These are phyloP conservation scores for Acacia acuminata DNA, from an alignment of 306 rosid species.

Conservation along the genomic window DNA sequence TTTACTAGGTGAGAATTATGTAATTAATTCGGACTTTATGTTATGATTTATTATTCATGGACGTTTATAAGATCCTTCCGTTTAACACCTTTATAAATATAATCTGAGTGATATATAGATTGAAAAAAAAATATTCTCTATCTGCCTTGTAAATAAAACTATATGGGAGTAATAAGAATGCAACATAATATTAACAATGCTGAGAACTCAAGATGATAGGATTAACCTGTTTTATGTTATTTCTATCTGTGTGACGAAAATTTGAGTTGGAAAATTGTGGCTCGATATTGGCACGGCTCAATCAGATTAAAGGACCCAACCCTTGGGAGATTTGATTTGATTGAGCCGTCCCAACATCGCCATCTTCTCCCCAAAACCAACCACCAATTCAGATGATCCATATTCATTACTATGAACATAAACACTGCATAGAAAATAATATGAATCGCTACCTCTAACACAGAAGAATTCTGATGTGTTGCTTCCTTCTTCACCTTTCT, in stretches of 20 bases:
- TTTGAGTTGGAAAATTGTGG: neutral
- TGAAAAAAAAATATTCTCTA: too few species aligned
- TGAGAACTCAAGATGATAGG: too few species aligned
- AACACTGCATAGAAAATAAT: neutral
- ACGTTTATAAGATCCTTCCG: too few species aligned
- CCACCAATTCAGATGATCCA: neutral
- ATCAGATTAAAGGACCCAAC: conserved; percentile 70
- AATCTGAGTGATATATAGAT: too few species aligned
- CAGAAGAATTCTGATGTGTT: neutral
- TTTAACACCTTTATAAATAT: too few species aligned
- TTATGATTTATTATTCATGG: too few species aligned
- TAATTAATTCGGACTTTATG: too few species aligned
- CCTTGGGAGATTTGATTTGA: conserved; percentile 69
- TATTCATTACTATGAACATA: neutral
- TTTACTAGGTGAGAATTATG: too few species aligned
- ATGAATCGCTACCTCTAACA: neutral
- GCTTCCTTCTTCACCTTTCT: neutral
- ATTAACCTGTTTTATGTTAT: too few species aligned
- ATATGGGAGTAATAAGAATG: too few species aligned
- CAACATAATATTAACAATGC: too few species aligned
- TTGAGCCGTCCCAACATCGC: conserved; percentile 81
- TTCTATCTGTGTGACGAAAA: neutral
- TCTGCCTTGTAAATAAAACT: too few species aligned
- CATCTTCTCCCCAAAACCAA: conserved; percentile 2
- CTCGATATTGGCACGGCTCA: conserved; percentile 94